A percentile compares a stretch with the other conserved stretches of the same genome.
Conservation (phyloP, 1,284 basidiomycete species). For the Cutaneotrichosporon cavernicola region DNA sequence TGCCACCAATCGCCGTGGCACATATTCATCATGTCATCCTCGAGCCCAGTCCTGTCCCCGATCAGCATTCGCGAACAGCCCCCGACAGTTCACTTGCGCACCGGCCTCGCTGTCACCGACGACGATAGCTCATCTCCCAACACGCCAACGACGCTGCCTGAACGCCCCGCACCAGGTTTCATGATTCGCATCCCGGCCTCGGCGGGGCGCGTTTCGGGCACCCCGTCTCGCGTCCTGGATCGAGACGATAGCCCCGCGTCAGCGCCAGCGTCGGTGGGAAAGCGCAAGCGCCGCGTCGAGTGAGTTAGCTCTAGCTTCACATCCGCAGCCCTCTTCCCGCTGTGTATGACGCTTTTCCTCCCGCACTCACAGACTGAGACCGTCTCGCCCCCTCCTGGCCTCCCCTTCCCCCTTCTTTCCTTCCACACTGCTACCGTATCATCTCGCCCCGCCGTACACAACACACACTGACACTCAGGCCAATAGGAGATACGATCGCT, state of each 20-base stretch:
- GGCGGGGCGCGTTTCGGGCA: background rate
- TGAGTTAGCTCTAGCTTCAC: conserved; percentile 10
- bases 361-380: background rate
- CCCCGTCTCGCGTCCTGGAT: background rate
- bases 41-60: background rate
- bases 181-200: conserved; percentile 19
- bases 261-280: conserved; percentile 13
- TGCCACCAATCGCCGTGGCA: conserved; percentile 4
- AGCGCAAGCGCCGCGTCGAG: conserved; percentile 28
- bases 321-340: background rate
- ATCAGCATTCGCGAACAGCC: conserved; percentile 12
- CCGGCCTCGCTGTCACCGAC: background rate
- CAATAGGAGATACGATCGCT: conserved; percentile 6
- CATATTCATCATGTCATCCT: background rate
- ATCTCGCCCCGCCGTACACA: background rate
- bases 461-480: conserved; percentile 11
- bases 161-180: conserved; percentile 7
- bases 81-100: conserved; percentile 6
- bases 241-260: conserved; percentile 16
- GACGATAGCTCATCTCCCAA: conserved; percentile 11
- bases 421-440: background rate
- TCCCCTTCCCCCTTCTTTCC: background rate
- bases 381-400: background rate
- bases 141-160: conserved; percentile 5
- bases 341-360: background rate